Percentiles rank a stretch among this genome's conserved stretches.
phyloP scores from a whole-genome alignment of 495 filamentous ascomycete genomes.

The Hyaloscypha variabilis region DNA sequence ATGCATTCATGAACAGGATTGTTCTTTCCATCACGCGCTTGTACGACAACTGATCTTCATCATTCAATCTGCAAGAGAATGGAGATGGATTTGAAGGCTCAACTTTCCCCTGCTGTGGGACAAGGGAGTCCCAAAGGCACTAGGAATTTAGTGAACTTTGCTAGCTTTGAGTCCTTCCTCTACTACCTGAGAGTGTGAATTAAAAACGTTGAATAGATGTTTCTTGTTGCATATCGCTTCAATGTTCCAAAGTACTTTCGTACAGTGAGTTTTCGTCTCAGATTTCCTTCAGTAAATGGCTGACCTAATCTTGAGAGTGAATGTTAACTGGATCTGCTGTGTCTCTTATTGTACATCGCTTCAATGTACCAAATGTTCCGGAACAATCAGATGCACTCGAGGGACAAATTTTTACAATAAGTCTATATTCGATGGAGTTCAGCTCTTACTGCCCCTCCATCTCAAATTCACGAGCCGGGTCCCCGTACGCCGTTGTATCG shows the following conservation, averaged over 20 bases:
- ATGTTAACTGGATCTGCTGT: background rate
- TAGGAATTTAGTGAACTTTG: too few relatives aligned
- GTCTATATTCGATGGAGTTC: background rate
- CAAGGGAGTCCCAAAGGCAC: too few relatives aligned
- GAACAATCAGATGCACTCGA: background rate
- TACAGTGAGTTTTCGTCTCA: background rate
- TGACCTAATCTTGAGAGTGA: background rate
- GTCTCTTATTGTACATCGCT: background rate
- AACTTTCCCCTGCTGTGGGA: too few relatives aligned
- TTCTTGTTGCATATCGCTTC: background rate
- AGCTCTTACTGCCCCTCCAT: background rate
- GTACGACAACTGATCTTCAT: too few relatives aligned
- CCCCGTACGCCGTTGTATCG: slow-evolving; percentile 11
- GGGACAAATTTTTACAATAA: background rate
- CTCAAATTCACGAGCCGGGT: background rate
- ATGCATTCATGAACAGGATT: background rate
- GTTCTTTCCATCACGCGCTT: too few relatives aligned
- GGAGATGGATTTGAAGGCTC: too few relatives aligned
- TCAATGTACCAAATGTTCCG: background rate
- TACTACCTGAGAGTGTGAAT: too few relatives aligned
- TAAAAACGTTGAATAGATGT: background rate
- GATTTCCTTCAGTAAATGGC: background rate
- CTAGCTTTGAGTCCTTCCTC: too few relatives aligned
- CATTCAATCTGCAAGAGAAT: too few relatives aligned
- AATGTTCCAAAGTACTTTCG: background rate